These are phyloP conservation scores for Citrullus amarus DNA, from an alignment of 306 rosid species.

Conservation along the genomic window DNA sequence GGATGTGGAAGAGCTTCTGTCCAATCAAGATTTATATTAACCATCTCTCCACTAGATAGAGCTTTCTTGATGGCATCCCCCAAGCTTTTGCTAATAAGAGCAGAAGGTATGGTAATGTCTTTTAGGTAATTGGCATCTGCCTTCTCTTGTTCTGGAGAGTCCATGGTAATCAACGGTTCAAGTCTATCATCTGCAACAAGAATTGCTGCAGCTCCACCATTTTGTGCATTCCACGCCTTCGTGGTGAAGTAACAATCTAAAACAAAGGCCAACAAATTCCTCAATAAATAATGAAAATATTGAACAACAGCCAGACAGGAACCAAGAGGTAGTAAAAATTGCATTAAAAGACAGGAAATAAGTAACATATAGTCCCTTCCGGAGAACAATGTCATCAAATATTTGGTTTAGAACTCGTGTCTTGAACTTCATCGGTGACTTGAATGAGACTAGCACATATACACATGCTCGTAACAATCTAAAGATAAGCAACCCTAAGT, in stretches of 20 bases:
- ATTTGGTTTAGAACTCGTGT: not conserved
- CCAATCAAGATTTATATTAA: conserved; percentile 85
- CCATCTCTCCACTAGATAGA: conserved; percentile 50
- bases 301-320: not conserved
- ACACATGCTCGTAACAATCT: not conserved
- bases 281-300: not conserved
- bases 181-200: conserved; percentile 74
- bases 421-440: not conserved
- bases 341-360: not conserved
- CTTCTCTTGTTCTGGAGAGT: conserved; percentile 72
- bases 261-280: conserved; percentile 2
- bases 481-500: not conserved
- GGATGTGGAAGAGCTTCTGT: conserved; percentile 98
- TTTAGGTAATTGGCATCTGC: conserved; percentile 51
- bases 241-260: conserved; percentile 89
- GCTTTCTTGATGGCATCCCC: conserved; percentile 71
- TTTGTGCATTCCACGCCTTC: conserved; percentile 98
- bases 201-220: conserved; percentile 88
- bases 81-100: conserved; percentile 67
- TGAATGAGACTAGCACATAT: not conserved
- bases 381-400: not conserved
- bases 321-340: not conserved
- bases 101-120: conserved; percentile 73
- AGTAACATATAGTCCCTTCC: not conserved
- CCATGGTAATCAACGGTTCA: conserved; percentile 87